Percentiles rank a stretch among this genome's conserved stretches.
Evolutionary conservation across 2,329 filamentous ascomycete species (phyloP).

Genomic region (Sclerotiophoma versabilis): DNA sequence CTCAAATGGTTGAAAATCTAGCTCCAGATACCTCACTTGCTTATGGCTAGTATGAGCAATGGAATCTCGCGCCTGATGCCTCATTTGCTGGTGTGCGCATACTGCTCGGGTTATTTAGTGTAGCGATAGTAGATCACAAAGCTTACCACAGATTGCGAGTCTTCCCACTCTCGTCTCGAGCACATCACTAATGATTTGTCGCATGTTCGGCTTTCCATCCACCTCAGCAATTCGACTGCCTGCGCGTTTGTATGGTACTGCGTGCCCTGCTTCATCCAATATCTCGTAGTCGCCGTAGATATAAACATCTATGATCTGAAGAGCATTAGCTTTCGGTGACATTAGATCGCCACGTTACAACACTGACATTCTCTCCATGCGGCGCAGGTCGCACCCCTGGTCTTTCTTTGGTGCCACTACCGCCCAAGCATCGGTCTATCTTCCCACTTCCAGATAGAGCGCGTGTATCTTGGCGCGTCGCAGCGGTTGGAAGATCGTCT

Average conservation of each 20-base stretch:
- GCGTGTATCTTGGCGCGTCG: too few relatives aligned
- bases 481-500: not conserved
- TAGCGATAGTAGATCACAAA: not conserved
- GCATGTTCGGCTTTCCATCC: not conserved
- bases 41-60: slow-evolving; percentile 15
- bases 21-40: slow-evolving; percentile 18
- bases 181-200: not conserved
- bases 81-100: slow-evolving; percentile 16
- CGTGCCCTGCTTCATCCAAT: not conserved
- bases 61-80: slow-evolving; percentile 1
- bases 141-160: slow-evolving; percentile 24
- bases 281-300: not conserved
- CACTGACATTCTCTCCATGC: not conserved
- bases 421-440: too few relatives aligned
- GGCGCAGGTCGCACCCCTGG: not conserved
- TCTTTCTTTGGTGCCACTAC: not conserved
- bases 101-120: slow-evolving; percentile 19
- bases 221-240: not conserved
- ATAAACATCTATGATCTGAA: not conserved
- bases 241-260: too few relatives aligned
- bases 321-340: too few relatives aligned
- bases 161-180: slow-evolving; percentile 12
- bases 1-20: slow-evolving; percentile 21
- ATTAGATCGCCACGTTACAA: too few relatives aligned
- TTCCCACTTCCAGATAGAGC: too few relatives aligned